These are phyloP conservation scores for Fagopyrum tataricum DNA, from an alignment of 148 eudicot genomes.

Conservation along the genomic window DNA sequence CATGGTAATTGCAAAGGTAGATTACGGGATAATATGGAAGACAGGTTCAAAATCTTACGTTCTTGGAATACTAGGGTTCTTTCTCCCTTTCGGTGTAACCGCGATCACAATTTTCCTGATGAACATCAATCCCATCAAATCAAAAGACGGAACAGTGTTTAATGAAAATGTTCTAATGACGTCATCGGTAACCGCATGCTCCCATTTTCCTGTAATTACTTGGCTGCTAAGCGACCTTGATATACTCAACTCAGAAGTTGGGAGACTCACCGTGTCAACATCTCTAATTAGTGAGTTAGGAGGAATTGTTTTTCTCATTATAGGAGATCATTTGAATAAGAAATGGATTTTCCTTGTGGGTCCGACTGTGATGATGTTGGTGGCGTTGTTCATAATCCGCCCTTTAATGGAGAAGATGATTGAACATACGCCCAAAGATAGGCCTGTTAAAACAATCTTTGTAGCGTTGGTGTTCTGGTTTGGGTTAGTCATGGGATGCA, in stretches of 20 bases:
- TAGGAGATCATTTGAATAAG: no score
- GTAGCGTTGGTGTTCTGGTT: conserved; percentile 14
- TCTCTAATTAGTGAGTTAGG: conserved; percentile 13
- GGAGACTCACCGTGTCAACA: conserved; percentile 22
- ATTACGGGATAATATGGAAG: conserved; percentile 1
- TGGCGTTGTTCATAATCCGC: conserved; percentile 15
- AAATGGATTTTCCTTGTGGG: neutral
- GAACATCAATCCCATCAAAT: neutral
- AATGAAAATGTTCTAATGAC: neutral
- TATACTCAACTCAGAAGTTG: conserved; percentile 33
- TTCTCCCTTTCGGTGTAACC: conserved; percentile 9
- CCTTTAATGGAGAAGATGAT: conserved; percentile 25
- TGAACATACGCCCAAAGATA: conserved; percentile 31
- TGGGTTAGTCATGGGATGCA: no score
- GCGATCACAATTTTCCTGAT: neutral
- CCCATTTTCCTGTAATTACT: conserved; percentile 23
- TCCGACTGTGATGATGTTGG: neutral
- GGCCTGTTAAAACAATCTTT: conserved; percentile 24
- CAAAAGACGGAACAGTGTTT: neutral
- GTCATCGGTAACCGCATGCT: neutral
- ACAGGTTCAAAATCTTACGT: conserved; percentile 16
- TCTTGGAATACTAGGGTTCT: conserved; percentile 16
- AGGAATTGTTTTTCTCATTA: neutral
- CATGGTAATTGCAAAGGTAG: conserved; percentile 1
- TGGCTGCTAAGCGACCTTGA: conserved; percentile 26